Evolutionary conservation across 495 filamentous ascomycete species (phyloP), one percentile per base, ranked within the genome.

Genomic region (Penicillium pulvis): DNA sequence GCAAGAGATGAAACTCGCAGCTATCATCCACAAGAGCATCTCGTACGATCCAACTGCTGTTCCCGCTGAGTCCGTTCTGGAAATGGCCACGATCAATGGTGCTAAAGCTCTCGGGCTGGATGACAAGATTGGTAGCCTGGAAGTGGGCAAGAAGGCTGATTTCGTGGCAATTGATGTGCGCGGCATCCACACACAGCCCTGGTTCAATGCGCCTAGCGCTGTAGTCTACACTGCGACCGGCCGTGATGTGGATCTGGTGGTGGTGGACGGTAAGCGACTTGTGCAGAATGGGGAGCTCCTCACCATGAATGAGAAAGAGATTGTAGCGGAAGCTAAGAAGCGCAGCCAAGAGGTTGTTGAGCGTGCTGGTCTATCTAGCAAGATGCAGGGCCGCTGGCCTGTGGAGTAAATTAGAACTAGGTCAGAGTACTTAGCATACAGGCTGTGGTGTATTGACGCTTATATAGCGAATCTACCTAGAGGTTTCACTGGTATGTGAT

Each of bases 71-170:
- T 63, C 70, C 6, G 79, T 77, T n/a, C 59, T 83, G 43, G 80
- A 81, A 62, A 79, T 81, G 76, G 80, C 77, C 0, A 83, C 80
- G 1, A 81, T 83, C 53, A 79, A 79, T 41, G 75, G 73, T 9
- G 81, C 80, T 2, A 79, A 71, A 59, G 79, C 80, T n/a, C 55
- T 84, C n/a, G 80, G 80, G 1, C 48, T 76, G 55, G 69, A 78
- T 2, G 69, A 70, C 24, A 60, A 68, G 3, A 72, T 80, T 53
- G 81, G 81, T 4, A 82, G 80, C 62, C 57, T 84, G 45, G 79
- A 81, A 54, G 66, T 78, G 0, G 80, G 80, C 6, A 84, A 84
- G 70, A 81, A 82, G 59, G 81, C 81, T 3, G 80, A 83, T 59
- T 80, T 84, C 55, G 79, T 82, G 20, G 74, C 74, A 14, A 63